Conservation (phyloP, 2,329 filamentous ascomycete species). For the Podosphaera fusca region DNA sequence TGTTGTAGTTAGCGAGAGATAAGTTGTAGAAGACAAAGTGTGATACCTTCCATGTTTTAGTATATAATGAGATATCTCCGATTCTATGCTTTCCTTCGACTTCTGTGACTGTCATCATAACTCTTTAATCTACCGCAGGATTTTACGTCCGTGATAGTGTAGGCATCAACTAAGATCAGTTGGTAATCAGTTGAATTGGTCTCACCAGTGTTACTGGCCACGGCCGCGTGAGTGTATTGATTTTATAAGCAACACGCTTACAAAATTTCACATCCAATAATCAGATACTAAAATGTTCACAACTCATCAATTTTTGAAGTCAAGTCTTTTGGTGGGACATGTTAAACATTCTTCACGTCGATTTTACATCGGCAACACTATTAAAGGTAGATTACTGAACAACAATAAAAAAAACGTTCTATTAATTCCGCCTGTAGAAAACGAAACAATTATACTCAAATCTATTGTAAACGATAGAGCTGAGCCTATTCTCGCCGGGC, state of each 20-base stretch:
- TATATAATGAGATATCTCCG: conserved; percentile 14
- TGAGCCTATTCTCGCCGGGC: conserved; percentile 1
- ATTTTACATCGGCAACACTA: not conserved
- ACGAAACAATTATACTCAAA: conserved; percentile 11
- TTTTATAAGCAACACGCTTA: not conserved
- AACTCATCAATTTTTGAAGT: not conserved
- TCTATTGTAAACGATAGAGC: not conserved
- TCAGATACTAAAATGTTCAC: not conserved
- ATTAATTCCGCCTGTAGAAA: conserved; percentile 7
- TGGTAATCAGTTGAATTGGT: not conserved
- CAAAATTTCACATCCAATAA: not conserved
- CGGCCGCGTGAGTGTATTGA: not conserved
- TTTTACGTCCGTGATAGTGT: not conserved
- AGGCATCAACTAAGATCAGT: not conserved
- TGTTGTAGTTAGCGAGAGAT: conserved; percentile 3
- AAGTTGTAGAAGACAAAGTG: not conserved
- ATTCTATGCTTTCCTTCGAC: conserved; percentile 14
- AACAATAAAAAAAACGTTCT: not conserved
- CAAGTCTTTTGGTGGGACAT: not conserved
- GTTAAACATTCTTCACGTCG: not conserved
- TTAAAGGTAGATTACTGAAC: not conserved
- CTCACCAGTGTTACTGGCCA: not conserved
- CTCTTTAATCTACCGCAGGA: not conserved
- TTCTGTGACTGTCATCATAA: conserved; percentile 12
- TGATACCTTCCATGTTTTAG: conserved; percentile 15